Percentiles rank a stretch among this genome's conserved stretches.
phyloP scores from a whole-genome alignment of 805 yeast species.

The Brettanomyces custersianus region DNA sequence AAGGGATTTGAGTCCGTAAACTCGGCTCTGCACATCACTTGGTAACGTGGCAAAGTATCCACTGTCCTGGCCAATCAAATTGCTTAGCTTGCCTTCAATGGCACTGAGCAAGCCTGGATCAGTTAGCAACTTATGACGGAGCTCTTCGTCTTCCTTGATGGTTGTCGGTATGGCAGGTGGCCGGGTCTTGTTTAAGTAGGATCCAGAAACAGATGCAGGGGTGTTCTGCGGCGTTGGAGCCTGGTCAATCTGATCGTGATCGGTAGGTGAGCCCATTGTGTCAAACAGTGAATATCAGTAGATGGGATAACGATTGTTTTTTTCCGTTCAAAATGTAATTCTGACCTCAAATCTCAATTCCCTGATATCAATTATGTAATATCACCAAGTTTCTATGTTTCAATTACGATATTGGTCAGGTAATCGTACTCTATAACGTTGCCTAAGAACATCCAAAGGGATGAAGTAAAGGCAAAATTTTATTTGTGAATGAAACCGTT shows the following conservation, averaged over 20 bases:
- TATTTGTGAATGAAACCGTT: too few relatives aligned
- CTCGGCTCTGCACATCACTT: conserved; percentile 59
- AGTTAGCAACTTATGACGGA: conserved; percentile 36
- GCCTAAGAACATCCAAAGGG: too few relatives aligned
- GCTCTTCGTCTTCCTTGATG: conserved; percentile 57
- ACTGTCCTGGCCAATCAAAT: conserved; percentile 75
- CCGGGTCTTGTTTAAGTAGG: conserved; percentile 50
- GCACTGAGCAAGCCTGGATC: conserved; percentile 76
- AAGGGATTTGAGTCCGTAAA: conserved; percentile 71
- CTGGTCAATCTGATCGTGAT: conserved; percentile 59
- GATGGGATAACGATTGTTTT: too few relatives aligned
- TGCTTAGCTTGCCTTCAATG: conserved; percentile 84
- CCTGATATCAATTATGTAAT: too few relatives aligned
- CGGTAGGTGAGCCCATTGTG: conserved; percentile 2
- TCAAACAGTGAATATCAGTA: too few relatives aligned
- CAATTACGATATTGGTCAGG: too few relatives aligned
- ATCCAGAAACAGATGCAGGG: conserved; percentile 77
- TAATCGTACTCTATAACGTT: too few relatives aligned
- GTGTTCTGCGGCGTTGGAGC: conserved; percentile 99
- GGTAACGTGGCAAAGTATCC: conserved; percentile 82
- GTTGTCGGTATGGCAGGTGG: conserved; percentile 58
- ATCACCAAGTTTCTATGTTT: too few relatives aligned
- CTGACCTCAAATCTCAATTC: too few relatives aligned
- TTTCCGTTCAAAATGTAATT: too few relatives aligned
- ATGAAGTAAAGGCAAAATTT: too few relatives aligned